Base-by-base conservation (phyloP, 1,139 yeast genomes). In the Taphrina pruni region DNA sequence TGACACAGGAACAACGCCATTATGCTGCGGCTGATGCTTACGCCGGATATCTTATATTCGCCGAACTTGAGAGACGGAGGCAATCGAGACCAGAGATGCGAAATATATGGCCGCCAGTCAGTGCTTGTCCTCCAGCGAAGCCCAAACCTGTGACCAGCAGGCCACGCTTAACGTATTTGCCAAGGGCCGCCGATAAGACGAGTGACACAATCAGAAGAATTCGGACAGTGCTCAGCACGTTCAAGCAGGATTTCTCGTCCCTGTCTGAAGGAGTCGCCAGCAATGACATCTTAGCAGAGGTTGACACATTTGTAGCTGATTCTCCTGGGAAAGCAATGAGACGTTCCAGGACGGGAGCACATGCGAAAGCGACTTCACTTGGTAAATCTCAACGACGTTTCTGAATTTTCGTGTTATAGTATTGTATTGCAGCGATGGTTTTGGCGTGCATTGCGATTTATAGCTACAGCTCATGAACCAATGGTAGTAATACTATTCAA, bases 1-100 rank as follows among this genome's bases (percentile, higher is more conserved):
- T 64, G 48, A 45, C 45, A n/a, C 36, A 21, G 17, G 61, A 55
- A 14, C 67, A 64, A 46, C 60, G 67, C 8, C 55, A 64, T 20
- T 64, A 64, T 38, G 67, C 67, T 32, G 67, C 67, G 3, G 61
- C 35, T 8, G 67, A 64, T 26, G 67, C 67, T n/a, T 64, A 64
- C 35, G 67, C 67, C 11, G 67, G 67, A 9, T 64, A 54, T 17
- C 46, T 64, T 12, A 54, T 64, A 36, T 64, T 64, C 26, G 52
- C 52, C 12, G 55, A 64, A 1, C 39, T 64, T 8, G 67, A 64
- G 45, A 46, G 67, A 45, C 46, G 60, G 12, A 46, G 67, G 36
- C 67, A 64, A 45, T 21, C 61, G 11, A 46, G 39, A 3, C 52
- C 61, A 14, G 55, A 35, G 17, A 8, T 43, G 35, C 39, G 35